These are phyloP conservation scores for Clonostachys chloroleuca DNA, from an alignment of 2,329 filamentous ascomycete species.

Conservation along the genomic window DNA sequence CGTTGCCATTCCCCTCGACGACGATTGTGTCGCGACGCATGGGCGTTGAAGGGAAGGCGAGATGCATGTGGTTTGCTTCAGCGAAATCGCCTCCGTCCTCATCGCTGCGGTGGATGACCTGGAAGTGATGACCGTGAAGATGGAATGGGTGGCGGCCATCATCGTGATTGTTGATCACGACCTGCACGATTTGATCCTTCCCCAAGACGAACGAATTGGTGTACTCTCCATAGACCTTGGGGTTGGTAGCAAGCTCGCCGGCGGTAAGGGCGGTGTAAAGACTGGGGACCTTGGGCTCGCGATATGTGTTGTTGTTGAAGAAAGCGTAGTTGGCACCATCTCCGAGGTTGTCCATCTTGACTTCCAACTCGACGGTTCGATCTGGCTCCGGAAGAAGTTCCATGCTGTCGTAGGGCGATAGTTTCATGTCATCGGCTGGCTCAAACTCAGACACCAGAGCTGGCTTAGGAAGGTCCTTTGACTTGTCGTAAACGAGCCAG, in stretches of 20 bases:
- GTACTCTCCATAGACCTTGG: constrained; percentile 60
- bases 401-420: constrained; percentile 66
- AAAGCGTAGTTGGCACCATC: constrained; percentile 60
- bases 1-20: constrained; percentile 38
- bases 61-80: constrained; percentile 34
- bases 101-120: constrained; percentile 56
- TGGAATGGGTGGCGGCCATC: constrained; percentile 71
- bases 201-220: constrained; percentile 65
- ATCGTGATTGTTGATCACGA: constrained; percentile 73
- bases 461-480: constrained; percentile 41
- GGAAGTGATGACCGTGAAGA: constrained; percentile 74
- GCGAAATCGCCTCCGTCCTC: constrained; percentile 55
- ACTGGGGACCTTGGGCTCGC: constrained; percentile 69
- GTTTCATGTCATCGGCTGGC: constrained; percentile 68
- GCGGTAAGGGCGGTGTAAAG: constrained; percentile 71
- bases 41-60: constrained; percentile 35
- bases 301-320: constrained; percentile 77
- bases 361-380: constrained; percentile 56
- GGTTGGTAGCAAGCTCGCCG: constrained; percentile 53
- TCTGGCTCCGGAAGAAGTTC: constrained; percentile 57
- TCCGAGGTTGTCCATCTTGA: constrained; percentile 57
- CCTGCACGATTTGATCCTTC: constrained; percentile 64
- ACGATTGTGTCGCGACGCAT: constrained; percentile 43
- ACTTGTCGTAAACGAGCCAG: constrained; percentile 56
- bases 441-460: constrained; percentile 56